A percentile compares a stretch with the other conserved stretches of the same genome.
These are phyloP conservation scores for Globisporangium nodosum DNA, from an alignment of 352 stramenopile genomes.

Conservation along the genomic window DNA sequence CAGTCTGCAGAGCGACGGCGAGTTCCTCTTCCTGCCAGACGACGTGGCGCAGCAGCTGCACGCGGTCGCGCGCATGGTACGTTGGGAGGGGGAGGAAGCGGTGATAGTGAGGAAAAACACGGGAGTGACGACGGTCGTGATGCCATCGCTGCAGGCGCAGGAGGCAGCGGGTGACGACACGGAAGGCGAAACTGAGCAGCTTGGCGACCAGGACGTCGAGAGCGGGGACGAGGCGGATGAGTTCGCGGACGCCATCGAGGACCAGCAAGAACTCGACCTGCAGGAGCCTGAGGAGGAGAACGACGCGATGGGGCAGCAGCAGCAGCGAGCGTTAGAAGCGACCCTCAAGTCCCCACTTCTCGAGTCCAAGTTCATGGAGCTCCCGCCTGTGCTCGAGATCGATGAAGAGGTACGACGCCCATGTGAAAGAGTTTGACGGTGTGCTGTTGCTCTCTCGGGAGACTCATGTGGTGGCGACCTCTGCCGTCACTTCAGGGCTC, in stretches of 20 bases:
- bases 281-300: conserved; percentile 17
- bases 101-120: neutral
- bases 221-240: conserved; percentile 12
- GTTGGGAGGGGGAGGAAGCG: conserved; percentile 5
- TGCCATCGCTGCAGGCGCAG: conserved; percentile 1
- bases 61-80: conserved; percentile 44
- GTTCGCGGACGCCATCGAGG: conserved; percentile 3
- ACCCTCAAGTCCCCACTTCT: conserved; percentile 15
- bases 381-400: conserved; percentile 39
- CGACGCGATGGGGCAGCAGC: conserved; percentile 5
- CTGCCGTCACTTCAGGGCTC: conserved; percentile 6
- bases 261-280: conserved; percentile 25
- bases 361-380: conserved; percentile 36
- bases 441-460: neutral
- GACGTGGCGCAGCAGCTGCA: conserved; percentile 67
- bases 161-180: neutral
- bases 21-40: conserved; percentile 69
- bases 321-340: conserved; percentile 10
- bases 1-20: conserved; percentile 78
- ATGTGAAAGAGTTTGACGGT: neutral
- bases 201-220: neutral
- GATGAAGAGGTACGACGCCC: conserved; percentile 31
- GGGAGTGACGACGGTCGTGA: neutral
- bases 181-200: neutral
- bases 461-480: neutral